Evolutionary conservation across 805 yeast genomes (phyloP).

Genomic region (Monosporozyma servazzii): DNA sequence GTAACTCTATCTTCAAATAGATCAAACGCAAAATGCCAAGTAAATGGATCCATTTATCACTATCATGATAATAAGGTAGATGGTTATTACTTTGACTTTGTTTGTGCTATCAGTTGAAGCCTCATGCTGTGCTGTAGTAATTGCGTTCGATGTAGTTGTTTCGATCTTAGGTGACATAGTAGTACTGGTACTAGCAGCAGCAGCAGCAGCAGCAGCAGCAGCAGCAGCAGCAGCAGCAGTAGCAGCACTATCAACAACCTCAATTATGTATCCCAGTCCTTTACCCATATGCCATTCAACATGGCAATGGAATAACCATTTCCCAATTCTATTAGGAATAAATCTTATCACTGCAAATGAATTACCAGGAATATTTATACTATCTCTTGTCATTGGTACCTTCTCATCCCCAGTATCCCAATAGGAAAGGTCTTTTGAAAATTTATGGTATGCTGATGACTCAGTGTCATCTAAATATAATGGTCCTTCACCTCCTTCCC

Average conservation of each 20-base stretch:
- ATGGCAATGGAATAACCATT: slow-evolving; percentile 78
- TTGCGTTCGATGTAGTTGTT: background rate
- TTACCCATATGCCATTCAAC: slow-evolving; percentile 64
- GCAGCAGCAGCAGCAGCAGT: no score
- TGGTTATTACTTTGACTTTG: slow-evolving; percentile 11
- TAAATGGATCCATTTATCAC: slow-evolving; percentile 12
- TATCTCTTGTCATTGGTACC: slow-evolving; percentile 51
- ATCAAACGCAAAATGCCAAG: background rate
- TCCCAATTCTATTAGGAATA: slow-evolving; percentile 60
- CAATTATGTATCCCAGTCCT: slow-evolving; percentile 44
- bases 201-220: no score
- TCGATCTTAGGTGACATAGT: background rate
- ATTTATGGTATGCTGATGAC: slow-evolving; percentile 34
- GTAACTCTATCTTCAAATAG: background rate
- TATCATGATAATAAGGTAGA: slow-evolving; percentile 15
- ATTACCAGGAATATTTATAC: slow-evolving; percentile 49
- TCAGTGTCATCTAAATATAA: slow-evolving; percentile 28
- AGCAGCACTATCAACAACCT: slow-evolving; percentile 8
- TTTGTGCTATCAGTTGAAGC: background rate
- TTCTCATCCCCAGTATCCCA: slow-evolving; percentile 27
- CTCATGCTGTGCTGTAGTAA: background rate
- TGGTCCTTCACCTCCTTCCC: slow-evolving; percentile 35
- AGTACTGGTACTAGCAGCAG: no score
- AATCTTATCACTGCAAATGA: slow-evolving; percentile 52
- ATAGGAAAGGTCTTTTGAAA: slow-evolving; percentile 12